Evolutionary conservation across 1,284 basidiomycete genomes (phyloP).

Genomic region (Inonotus obliquus): DNA sequence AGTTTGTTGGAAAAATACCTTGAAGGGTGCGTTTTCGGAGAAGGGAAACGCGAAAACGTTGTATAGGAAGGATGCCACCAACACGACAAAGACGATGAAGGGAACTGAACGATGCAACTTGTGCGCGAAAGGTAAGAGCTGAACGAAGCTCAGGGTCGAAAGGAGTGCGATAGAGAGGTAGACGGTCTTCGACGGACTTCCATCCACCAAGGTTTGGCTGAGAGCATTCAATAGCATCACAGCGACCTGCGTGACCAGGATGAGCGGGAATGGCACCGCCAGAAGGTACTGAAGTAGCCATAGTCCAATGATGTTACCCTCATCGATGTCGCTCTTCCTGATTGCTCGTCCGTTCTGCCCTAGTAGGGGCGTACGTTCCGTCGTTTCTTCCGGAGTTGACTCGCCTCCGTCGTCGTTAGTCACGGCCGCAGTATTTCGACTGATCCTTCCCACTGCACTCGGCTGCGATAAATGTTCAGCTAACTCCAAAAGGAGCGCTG

Average conservation of each 20-base stretch:
- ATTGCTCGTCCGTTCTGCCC: constrained; percentile 25
- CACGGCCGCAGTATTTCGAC: neutral
- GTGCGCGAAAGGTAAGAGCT: constrained; percentile 57
- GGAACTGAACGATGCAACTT: constrained; percentile 48
- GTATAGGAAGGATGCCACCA: constrained; percentile 42
- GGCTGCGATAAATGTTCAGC: constrained; percentile 33
- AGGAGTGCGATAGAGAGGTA: constrained; percentile 45
- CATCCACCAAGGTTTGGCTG: constrained; percentile 61
- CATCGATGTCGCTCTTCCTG: constrained; percentile 29
- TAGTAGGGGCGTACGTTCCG: constrained; percentile 48
- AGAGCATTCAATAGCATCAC: constrained; percentile 46
- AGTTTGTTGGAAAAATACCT: constrained; percentile 62
- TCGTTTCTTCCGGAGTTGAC: constrained; percentile 33
- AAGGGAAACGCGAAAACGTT: constrained; percentile 58
- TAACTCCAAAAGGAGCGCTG: constrained; percentile 42
- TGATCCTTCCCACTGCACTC: constrained; percentile 16
- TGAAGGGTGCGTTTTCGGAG: constrained; percentile 52
- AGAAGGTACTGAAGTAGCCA: constrained; percentile 62
- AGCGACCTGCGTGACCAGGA: constrained; percentile 52
- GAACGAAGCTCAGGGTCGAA: constrained; percentile 48
- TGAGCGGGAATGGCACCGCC: constrained; percentile 51
- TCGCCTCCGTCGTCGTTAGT: constrained; percentile 25
- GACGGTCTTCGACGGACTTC: constrained; percentile 50
- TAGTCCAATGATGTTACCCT: constrained; percentile 41
- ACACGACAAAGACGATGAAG: constrained; percentile 35